Evolutionary conservation across 2,329 filamentous ascomycete genomes (phyloP).

Genomic region (Fusarium protoensiforme): DNA sequence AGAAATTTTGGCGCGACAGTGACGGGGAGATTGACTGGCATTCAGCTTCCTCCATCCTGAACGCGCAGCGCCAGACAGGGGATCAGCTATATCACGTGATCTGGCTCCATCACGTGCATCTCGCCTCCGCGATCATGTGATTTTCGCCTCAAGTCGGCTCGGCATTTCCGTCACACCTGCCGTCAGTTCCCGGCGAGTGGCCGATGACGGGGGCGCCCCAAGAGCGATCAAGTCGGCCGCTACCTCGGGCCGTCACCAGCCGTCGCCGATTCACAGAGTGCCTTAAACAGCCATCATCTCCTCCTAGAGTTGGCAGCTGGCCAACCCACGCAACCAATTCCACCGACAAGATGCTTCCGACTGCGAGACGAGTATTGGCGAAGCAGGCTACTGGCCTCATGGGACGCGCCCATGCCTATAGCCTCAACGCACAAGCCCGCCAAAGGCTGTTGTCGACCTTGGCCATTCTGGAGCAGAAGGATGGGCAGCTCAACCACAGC

Average conservation of each 20-base stretch:
- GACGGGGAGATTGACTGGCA: conserved; percentile 23
- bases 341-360: conserved; percentile 46
- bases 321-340: conserved; percentile 20
- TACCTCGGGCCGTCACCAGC: conserved; percentile 55
- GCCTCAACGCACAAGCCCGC: conserved; percentile 46
- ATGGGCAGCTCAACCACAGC: conserved; percentile 84
- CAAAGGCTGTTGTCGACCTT: conserved; percentile 81
- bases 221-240: conserved; percentile 29
- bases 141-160: conserved; percentile 22
- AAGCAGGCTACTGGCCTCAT: conserved; percentile 42
- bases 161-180: conserved; percentile 33
- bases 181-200: conserved; percentile 39
- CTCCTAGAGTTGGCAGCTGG: conserved; percentile 24
- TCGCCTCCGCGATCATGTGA: conserved; percentile 11
- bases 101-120: fast-evolving
- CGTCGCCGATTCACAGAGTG: conserved; percentile 41
- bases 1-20: conserved; percentile 54
- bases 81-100: conserved; percentile 16
- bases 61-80: conserved; percentile 24
- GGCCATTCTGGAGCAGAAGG: conserved; percentile 90
- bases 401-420: conserved; percentile 38
- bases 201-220: conserved; percentile 41
- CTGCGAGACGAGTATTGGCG: conserved; percentile 43
- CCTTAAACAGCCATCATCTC: conserved; percentile 11
- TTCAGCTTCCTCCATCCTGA: conserved; percentile 28